A percentile compares a stretch with the other conserved stretches of the same genome.
phyloP scores from a whole-genome alignment of 73 alveolate genomes.

The Tetrahymena thermophila region DNA sequence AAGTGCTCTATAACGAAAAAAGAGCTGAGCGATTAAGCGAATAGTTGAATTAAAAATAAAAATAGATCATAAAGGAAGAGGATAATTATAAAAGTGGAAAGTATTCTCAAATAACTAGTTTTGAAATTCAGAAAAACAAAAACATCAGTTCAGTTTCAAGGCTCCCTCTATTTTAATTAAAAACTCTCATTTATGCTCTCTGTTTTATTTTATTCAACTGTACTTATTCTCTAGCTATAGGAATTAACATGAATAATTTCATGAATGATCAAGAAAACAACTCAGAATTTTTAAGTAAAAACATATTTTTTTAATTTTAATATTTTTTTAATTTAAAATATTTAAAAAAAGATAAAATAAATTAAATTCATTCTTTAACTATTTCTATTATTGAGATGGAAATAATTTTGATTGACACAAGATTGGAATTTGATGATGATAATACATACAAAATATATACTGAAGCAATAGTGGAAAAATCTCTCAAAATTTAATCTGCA shows the following conservation, averaged over 20 bases:
- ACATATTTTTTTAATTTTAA: no score
- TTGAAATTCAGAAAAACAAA: no score
- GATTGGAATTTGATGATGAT: background rate
- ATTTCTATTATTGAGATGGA: background rate
- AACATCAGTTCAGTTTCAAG: background rate
- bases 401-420: background rate
- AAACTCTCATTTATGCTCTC: background rate
- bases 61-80: no score
- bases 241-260: background rate
- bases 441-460: background rate
- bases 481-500: background rate
- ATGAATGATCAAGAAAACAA: background rate
- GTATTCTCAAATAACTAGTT: background rate
- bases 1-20: background rate
- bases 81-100: no score
- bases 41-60: no score
- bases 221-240: background rate
- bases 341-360: background rate
- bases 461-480: background rate
- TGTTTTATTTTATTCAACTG: background rate
- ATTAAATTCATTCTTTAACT: background rate
- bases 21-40: background rate
- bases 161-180: background rate
- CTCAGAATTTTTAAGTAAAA: background rate
- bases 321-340: no score